Base-by-base conservation (phyloP, 768 basidiomycete species). In the Ramaria rubella region DNA sequence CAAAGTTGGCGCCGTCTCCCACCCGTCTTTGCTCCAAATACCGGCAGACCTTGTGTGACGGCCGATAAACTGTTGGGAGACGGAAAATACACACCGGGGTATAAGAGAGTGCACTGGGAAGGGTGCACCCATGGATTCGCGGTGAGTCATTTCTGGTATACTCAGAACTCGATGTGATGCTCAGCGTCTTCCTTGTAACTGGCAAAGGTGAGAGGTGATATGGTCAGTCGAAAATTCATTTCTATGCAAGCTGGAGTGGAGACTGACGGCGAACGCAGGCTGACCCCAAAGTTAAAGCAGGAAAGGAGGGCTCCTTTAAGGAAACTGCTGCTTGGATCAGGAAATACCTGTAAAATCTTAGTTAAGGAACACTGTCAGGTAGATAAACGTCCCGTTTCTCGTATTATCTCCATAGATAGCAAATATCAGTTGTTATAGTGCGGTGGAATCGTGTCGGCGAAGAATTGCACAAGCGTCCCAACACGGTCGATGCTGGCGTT, bases 71-170 rank as follows among this genome's bases (percentile, higher is more conserved):
- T 66, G 34, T 53, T 65, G 34, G 62, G 58, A 21, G 62, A 60
- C 50, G 63, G 63, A n/a, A 59, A 62, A 44, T 58, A 59, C 40
- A 43, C 48, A 27, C 40, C 52, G 4, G 59, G 59, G n/a, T 64
- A 64, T 44, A 59, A 55, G 31, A 31, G 58, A 24, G 53, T 55
- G 3, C 46, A 59, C 30, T 59, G 58, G 58, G 29, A 45, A 19
- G 64, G 63, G 1, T 63, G 62, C 23, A 49, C 30, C 27, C 67
- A 68, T 58, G 67, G 67, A 2, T 68, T 65, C 43, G 61, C 67
- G 9, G 64, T 65, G 40, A 52, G 67, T 29, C 5, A 12, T 15
- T 8, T 26, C 14, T 21, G 21, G 7, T n/a, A 33, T 49, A 24
- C 12, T 5, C 11, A 11, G 46, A 4, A 27, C 2, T 48, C 27